phyloP scores from a whole-genome alignment of 1,284 basidiomycete genomes.

The Moesziomyces parantarcticus region DNA sequence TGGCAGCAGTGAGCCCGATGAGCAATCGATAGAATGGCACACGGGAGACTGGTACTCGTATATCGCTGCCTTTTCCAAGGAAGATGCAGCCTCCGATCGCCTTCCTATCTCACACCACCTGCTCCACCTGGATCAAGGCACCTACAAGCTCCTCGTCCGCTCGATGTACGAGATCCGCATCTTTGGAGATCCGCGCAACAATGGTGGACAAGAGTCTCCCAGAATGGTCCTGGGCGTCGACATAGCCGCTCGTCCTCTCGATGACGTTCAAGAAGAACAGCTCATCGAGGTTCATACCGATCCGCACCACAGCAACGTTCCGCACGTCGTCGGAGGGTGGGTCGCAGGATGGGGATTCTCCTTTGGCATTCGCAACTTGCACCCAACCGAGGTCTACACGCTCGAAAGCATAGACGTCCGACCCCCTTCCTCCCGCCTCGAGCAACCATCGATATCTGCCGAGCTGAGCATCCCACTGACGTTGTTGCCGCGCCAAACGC shows the following conservation, averaged over 20 bases:
- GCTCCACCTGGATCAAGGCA: constrained; percentile 23
- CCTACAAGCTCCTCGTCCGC: constrained; percentile 33
- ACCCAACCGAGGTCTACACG: neutral
- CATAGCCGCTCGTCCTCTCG: constrained; percentile 9
- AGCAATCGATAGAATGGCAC: constrained; percentile 32
- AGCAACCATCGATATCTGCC: neutral
- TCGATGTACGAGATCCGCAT: constrained; percentile 52
- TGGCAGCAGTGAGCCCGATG: neutral
- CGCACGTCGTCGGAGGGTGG: constrained; percentile 46
- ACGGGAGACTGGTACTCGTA: constrained; percentile 55
- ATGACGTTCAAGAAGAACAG: neutral
- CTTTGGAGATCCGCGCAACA: constrained; percentile 42
- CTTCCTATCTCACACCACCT: constrained; percentile 33
- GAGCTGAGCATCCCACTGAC: constrained; percentile 4
- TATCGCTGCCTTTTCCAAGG: constrained; percentile 23
- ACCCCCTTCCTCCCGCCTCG: too few species aligned
- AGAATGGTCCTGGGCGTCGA: constrained; percentile 41
- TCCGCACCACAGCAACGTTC: constrained; percentile 32
- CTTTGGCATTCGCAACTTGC: constrained; percentile 32
- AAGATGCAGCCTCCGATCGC: neutral
- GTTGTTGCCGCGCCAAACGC: constrained; percentile 8
- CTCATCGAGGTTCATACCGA: constrained; percentile 18
- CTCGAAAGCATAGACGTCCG: constrained; percentile 3
- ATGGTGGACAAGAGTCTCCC: constrained; percentile 14
- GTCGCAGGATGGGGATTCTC: constrained; percentile 38